A percentile compares a stretch with the other conserved stretches of the same genome.
These are phyloP conservation scores for Epichloe glyceriae DNA, from an alignment of 2,329 filamentous ascomycete species.

Conservation along the genomic window DNA sequence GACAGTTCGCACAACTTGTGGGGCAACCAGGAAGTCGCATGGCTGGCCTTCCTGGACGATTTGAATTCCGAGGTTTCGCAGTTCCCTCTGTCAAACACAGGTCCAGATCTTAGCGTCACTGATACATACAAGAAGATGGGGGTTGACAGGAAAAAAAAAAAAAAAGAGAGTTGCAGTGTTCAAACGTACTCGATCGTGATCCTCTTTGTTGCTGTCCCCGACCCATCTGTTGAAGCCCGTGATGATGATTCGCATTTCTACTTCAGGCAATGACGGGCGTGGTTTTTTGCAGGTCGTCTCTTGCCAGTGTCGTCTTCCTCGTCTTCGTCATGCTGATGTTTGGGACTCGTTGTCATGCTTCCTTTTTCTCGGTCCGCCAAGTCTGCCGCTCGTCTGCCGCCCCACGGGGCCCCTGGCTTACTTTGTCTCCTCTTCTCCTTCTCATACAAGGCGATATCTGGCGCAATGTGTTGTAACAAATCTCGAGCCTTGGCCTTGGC, in stretches of 20 bases:
- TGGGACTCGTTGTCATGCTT: constrained; percentile 28
- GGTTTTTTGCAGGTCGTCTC: constrained; percentile 46
- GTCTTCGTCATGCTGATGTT: constrained; percentile 31
- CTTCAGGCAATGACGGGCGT: constrained; percentile 46
- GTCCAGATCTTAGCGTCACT: constrained; percentile 9
- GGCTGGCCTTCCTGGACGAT: constrained; percentile 62
- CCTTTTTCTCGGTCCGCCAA: constrained; percentile 40
- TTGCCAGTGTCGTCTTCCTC: constrained; percentile 31
- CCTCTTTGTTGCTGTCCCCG: constrained; percentile 58
- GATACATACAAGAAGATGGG: neutral
- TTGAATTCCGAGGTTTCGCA: constrained; percentile 72
- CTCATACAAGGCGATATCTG: constrained; percentile 81
- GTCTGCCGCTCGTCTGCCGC: constrained; percentile 49
- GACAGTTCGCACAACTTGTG: constrained; percentile 73
- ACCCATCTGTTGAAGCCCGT: constrained; percentile 81
- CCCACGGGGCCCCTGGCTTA: constrained; percentile 41
- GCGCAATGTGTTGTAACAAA: constrained; percentile 61
- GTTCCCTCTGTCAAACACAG: constrained; percentile 45
- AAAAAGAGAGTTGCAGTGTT: neutral
- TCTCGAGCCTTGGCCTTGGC: constrained; percentile 78
- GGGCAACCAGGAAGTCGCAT: constrained; percentile 80
- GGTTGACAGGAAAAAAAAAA: neutral
- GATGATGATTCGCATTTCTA: constrained; percentile 64
- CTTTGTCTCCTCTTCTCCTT: constrained; percentile 73
- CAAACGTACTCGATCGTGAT: constrained; percentile 62